Evolutionary conservation across 2,329 filamentous ascomycete genomes (phyloP), one percentile per base, ranked within the genome.

Genomic region (Sporothrix pallida): DNA sequence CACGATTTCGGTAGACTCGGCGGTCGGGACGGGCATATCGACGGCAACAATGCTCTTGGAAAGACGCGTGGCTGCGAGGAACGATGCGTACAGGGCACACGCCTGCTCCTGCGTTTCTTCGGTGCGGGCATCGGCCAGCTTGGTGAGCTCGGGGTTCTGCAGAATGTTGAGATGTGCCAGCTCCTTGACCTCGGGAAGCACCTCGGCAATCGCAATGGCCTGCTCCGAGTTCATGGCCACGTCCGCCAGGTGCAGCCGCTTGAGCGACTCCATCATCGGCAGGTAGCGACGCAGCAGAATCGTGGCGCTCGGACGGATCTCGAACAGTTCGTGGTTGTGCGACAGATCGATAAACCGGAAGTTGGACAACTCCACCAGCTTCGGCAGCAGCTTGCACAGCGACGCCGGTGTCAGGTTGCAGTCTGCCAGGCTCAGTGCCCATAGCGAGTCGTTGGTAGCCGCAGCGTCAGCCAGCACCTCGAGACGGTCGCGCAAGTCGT

Each of bases 281-380:
- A 98, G 85, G 80, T 95, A 91, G 80, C 89, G 90, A 78, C 96
- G 88, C 72, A 98, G 85, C 3, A 94, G 83, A 4, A 88, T 87
- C 48, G 96, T 86, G 1, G 93, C 92, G 78, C 89, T 94, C n/a
- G 92, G 91, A 58, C 91, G 86, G 3, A 86, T 86, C 71, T 90
- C 88, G 80, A 97, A 97, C 17, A 99, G 86, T 23, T 89, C 90
- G 46, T 87, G 92, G 78, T 98, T 98, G 79, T 97, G 94, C 5
- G 94, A 97, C 50, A 99, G 85, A 80, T 98, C 96, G 74, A 99
- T 89, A 80, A 98, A 98, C 23, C 93, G 90, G 79, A 98, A 92
- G 76, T 91, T 89, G 1, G 87, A 86, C 73, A 98, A 84, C 76
- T 87, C 89, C 37, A 88, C 86, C 72, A 98, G 83, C 7, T 89